Percentiles rank a stretch among this genome's conserved stretches.
Conservation (phyloP, 345 rosid species). For the Toxicodendron radicans region DNA sequence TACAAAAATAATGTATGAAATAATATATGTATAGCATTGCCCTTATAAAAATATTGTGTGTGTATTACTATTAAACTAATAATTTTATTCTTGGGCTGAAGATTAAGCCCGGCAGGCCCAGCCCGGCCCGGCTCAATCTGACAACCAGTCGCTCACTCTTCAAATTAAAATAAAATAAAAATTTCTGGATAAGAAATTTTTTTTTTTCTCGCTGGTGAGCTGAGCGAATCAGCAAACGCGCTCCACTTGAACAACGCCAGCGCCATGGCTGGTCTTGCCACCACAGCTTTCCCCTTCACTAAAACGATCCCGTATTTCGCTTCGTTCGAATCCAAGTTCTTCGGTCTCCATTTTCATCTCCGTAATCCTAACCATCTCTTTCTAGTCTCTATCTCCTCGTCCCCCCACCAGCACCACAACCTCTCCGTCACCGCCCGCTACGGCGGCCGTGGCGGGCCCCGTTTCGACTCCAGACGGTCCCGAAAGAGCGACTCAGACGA, state of each 20-base stretch:
- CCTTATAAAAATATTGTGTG: too few relatives aligned
- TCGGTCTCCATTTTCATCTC: conserved; percentile 50
- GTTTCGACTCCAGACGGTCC: conserved; percentile 40
- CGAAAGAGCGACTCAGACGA: conserved; percentile 49
- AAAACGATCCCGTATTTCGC: conserved; percentile 30
- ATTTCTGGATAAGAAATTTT: conserved; percentile 9
- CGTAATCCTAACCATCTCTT: conserved; percentile 22
- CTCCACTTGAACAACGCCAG: neutral
- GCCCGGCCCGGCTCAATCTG: neutral
- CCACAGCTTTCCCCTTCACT: conserved; percentile 32
- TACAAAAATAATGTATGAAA: too few relatives aligned
- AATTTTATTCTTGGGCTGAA: too few relatives aligned
- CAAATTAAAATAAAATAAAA: neutral
- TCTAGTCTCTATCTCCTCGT: conserved; percentile 17
- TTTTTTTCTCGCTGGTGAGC: neutral
- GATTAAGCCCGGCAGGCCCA: too few relatives aligned
- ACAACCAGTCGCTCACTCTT: neutral
- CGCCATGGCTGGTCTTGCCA: conserved; percentile 75
- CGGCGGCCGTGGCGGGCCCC: conserved; percentile 52
- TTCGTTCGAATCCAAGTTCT: conserved; percentile 47
- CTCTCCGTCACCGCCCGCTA: conserved; percentile 46
- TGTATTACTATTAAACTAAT: too few relatives aligned
- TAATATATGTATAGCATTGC: too few relatives aligned
- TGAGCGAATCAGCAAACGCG: too few relatives aligned
- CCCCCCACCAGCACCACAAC: conserved; percentile 32